Base-by-base conservation (phyloP, 163 green algal genomes). In the Chloromonas sp. region DNA sequence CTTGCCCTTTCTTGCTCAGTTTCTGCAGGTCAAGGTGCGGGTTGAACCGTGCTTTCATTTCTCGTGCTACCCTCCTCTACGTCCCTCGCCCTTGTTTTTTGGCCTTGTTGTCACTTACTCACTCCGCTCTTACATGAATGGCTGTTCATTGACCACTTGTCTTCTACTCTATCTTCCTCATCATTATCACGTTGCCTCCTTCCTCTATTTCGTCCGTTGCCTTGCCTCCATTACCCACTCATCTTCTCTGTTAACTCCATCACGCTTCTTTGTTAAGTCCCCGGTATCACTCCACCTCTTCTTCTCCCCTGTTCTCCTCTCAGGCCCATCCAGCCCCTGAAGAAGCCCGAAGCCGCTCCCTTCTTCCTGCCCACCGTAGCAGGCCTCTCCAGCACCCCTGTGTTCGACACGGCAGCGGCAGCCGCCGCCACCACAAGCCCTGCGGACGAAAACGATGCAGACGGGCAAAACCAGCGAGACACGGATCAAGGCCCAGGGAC, bases 311-410 rank as follows among this genome's bases (percentile, higher is more conserved):
- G 36, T 80, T 80, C 13, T 60, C 74, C 71, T 2, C 71, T 11
- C 71, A 79, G 71, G 87, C 96, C 96, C 0, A 89, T 96, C 0
- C 83, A 96, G 84, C 92, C 95, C 0, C 92, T 94, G 58, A 96
- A 97, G 86, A 99, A 99, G 92, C 96, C 96, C 8, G 93, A 96
- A 78, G 89, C 92, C 1, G 97, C 97, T 58, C 97, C 97, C 61
- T 99, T 99, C 91, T 99, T 99, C 93, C 91, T 99, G 81, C 97
- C 97, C 11, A 97, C 96, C 0, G 66, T 98, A 1, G 84, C 93
- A 0, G 82, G 81, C 3, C 89, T 93, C 13, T 85, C 76, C 1
- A 83, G 87, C 11, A 85, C 95, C 74, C 92, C 91, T 1, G 87
- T 94, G 0, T 96, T 97, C 83, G 89, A 89, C 70, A n/a, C 71